Base-by-base conservation (phyloP, 768 basidiomycete genomes). In the Boletus rubroflammeus region DNA sequence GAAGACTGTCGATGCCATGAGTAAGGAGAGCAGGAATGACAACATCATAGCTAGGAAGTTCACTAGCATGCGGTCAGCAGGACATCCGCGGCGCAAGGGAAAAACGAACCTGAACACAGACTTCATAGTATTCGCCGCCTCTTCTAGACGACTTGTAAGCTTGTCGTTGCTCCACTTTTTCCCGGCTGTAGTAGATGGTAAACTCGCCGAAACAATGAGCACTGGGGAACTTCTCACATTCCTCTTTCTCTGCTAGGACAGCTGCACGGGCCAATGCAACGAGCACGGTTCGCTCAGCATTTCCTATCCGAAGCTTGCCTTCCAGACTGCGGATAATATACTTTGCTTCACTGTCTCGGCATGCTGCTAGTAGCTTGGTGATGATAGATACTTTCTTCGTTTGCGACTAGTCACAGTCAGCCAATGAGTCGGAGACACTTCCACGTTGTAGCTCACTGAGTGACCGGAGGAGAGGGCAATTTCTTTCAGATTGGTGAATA, bases 221-320 rank as follows among this genome's bases (percentile, higher is more conserved):
- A 21, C 5, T 0, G 8, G 1, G n/a, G 10, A 29, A 49, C 9
- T 31, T 73, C 61, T 62, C 55, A 84, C 84, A 73, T 64, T 71
- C 70, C 60, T 89, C 90, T 57, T 83, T 79, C 67, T 93, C 88
- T 21, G 87, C 89, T 29, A 96, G 76, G 26, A 95, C 90, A 26
- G 82, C 81, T 13, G 96, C 96, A 66, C 93, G 93, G 0, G 96
- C 91, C 36, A 99, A 76, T n/a, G 94, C 89, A 34, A 96, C 89
- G 42, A 98, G 76, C n/a, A 97, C 87, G 0, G 94, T 95, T 51
- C 92, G 86, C 68, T 98, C 97, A 7, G 97, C 97, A 66, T 98
- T 89, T 39, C 97, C 93, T 66, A 99, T 98, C 14, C 97, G 83
- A 35, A 99, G 81, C 71, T 99, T 99, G 55, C 97, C 97, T 74